phyloP scores from a whole-genome alignment of 345 rosid species.

The Gossypium anomalum region DNA sequence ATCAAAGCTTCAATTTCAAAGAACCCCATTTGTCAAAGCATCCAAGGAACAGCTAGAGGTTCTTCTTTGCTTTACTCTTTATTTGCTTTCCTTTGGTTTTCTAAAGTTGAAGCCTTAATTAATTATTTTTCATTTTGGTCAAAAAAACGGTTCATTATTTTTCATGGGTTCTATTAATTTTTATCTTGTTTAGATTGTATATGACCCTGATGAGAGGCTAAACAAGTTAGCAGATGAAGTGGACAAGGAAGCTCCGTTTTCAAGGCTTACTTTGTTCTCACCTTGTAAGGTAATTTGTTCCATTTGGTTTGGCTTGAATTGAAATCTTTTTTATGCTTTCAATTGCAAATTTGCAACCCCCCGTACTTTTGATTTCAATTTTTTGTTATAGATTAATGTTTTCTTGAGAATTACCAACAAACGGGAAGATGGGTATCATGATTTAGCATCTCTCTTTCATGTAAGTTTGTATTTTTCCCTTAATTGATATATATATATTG shows the following conservation, averaged over 20 bases:
- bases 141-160: background rate
- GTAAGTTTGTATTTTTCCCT: slow-evolving; percentile 32
- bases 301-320: slow-evolving; percentile 9
- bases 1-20: slow-evolving; percentile 30
- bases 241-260: slow-evolving; percentile 80
- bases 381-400: slow-evolving; percentile 62
- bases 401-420: slow-evolving; percentile 84
- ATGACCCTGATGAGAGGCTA: slow-evolving; percentile 75
- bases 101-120: background rate
- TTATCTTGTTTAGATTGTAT: slow-evolving; percentile 47
- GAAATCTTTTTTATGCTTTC: background rate
- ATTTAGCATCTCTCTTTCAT: slow-evolving; percentile 92
- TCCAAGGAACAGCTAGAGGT: slow-evolving; percentile 61
- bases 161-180: background rate
- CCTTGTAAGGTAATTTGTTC: slow-evolving; percentile 75
- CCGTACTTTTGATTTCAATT: background rate
- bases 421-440: slow-evolving; percentile 92
- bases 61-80: background rate
- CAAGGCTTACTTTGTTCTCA: slow-evolving; percentile 87
- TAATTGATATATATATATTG: background rate
- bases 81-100: background rate
- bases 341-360: background rate
- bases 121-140: background rate
- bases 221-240: slow-evolving; percentile 73
- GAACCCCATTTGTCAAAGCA: slow-evolving; percentile 41